Evolutionary conservation across 2,329 filamentous ascomycete species (phyloP).

Genomic region (Pseudogymnoascus sp.): DNA sequence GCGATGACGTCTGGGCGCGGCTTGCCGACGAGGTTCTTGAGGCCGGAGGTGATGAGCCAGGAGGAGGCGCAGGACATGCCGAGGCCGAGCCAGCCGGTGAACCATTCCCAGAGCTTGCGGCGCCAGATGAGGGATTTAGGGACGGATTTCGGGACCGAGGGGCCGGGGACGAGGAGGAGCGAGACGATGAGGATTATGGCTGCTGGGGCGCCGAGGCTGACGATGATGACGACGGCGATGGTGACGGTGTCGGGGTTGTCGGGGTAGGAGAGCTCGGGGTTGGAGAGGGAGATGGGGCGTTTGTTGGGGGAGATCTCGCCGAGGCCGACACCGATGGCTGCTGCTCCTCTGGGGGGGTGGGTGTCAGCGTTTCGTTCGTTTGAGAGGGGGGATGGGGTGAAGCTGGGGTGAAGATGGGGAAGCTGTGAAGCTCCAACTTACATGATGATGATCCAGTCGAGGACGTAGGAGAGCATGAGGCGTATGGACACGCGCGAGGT

Average conservation of each 20-base stretch:
- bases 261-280: conserved; percentile 72
- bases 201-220: conserved; percentile 55
- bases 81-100: conserved; percentile 76
- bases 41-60: conserved; percentile 74
- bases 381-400: neutral
- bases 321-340: conserved; percentile 50
- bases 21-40: conserved; percentile 68
- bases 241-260: conserved; percentile 65
- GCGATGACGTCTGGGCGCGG: conserved; percentile 56
- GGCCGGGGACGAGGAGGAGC: conserved; percentile 63
- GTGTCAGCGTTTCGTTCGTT: neutral
- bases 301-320: conserved; percentile 55
- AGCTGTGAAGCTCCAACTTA: conserved; percentile 24
- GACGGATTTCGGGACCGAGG: conserved; percentile 53
- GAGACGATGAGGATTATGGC: conserved; percentile 60
- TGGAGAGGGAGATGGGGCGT: conserved; percentile 61
- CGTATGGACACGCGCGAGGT: conserved; percentile 17
- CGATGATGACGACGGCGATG: conserved; percentile 54
- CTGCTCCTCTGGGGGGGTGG: conserved; percentile 38
- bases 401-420: neutral
- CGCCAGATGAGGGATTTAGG: conserved; percentile 61
- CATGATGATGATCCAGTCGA: conserved; percentile 68
- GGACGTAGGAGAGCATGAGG: conserved; percentile 55
- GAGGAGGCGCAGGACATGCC: conserved; percentile 61
- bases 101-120: conserved; percentile 84